Percentiles rank a stretch among this genome's conserved stretches.
phyloP scores from a whole-genome alignment of 371 early-diverging fungal genomes.

The Mortierella polycephala region DNA sequence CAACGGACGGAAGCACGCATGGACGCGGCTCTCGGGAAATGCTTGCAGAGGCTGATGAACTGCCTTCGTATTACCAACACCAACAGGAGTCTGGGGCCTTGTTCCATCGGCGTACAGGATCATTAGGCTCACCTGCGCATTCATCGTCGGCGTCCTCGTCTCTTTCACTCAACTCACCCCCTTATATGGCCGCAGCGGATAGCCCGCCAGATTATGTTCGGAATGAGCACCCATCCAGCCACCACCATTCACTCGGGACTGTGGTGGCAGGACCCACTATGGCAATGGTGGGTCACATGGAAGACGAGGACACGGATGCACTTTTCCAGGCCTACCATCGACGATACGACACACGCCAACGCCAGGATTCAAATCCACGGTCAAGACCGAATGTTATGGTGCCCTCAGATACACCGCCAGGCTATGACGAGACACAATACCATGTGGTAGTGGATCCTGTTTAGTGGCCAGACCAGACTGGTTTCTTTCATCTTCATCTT shows the following conservation, averaged over 20 bases:
- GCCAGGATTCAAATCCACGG: conserved; percentile 26
- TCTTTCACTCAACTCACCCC: conserved; percentile 31
- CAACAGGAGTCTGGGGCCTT: conserved; percentile 9
- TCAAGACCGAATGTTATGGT: background rate
- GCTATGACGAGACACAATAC: no score
- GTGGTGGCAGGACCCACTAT: background rate
- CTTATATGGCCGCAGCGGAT: conserved; percentile 5
- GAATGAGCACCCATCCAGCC: conserved; percentile 6
- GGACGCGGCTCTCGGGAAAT: conserved; percentile 30
- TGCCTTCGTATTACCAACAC: conserved; percentile 48
- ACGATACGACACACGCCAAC: conserved; percentile 36
- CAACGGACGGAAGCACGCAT: conserved; percentile 9
- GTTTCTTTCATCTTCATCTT: no score
- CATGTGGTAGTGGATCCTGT: no score
- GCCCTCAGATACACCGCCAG: no score
- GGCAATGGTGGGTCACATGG: background rate
- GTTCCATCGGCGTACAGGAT: conserved; percentile 35
- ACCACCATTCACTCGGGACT: background rate
- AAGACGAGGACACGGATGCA: conserved; percentile 36
- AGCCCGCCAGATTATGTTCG: conserved; percentile 51
- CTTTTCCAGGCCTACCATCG: conserved; percentile 40
- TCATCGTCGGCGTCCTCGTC: conserved; percentile 49
- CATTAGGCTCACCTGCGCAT: conserved; percentile 37
- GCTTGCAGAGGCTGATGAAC: conserved; percentile 27
- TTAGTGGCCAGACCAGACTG: no score